phyloP scores from a whole-genome alignment of 345 rosid genomes.

The Lepidium africanum region DNA sequence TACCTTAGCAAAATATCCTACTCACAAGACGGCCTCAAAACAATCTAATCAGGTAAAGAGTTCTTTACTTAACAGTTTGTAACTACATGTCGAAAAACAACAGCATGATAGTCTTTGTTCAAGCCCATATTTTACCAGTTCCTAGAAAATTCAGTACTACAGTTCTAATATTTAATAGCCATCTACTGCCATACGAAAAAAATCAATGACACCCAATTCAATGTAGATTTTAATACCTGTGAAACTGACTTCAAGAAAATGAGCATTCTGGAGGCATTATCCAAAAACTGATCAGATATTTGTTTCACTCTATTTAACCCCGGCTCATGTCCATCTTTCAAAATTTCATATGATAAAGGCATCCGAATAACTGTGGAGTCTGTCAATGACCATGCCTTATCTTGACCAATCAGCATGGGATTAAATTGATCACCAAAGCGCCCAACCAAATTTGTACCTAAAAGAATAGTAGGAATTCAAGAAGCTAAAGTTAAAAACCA shows the following conservation, averaged over 20 bases:
- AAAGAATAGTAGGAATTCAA: constrained; percentile 20
- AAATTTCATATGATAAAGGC: constrained; percentile 73
- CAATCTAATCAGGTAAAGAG: neutral
- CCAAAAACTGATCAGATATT: constrained; percentile 58
- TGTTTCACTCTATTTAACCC: constrained; percentile 57
- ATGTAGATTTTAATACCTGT: constrained; percentile 45
- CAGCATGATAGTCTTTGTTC: neutral
- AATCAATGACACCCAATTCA: neutral
- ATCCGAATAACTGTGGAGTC: constrained; percentile 84
- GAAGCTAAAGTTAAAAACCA: neutral
- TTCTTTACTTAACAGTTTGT: neutral
- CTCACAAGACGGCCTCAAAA: neutral
- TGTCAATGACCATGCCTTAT: constrained; percentile 54
- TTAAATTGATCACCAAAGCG: constrained; percentile 78
- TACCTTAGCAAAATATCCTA: neutral
- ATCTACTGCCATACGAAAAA: neutral
- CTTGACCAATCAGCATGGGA: constrained; percentile 76
- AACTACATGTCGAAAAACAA: neutral
- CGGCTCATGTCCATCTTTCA: constrained; percentile 68
- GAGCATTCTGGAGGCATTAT: constrained; percentile 70
- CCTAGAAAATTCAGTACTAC: neutral
- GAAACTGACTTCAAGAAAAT: constrained; percentile 71
- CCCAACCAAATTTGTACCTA: constrained; percentile 78
- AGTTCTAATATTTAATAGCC: neutral
- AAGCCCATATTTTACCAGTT: neutral